These are phyloP conservation scores for Oryza officinalis DNA, from an alignment of 176 grass and related monocot genomes.

Conservation along the genomic window DNA sequence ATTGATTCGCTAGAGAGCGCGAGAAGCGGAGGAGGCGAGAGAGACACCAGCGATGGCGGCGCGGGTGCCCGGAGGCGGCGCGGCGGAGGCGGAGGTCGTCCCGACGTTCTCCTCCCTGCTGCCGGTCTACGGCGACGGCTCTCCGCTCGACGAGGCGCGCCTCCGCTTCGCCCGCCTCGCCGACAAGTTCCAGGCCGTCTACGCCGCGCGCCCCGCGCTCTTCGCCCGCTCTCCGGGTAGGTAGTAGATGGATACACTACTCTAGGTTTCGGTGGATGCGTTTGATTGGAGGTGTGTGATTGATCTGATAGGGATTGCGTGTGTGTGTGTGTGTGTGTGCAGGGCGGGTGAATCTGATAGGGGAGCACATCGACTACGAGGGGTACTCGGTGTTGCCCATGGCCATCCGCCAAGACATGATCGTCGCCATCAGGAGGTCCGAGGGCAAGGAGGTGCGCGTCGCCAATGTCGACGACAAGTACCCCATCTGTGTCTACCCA, in stretches of 20 bases:
- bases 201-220: constrained; percentile 53
- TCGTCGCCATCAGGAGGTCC: constrained; percentile 79
- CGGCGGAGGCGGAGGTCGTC: constrained; percentile 49
- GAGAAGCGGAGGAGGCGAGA: not conserved
- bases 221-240: constrained; percentile 86
- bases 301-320: not conserved
- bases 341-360: constrained; percentile 97
- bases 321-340: not conserved
- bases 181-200: constrained; percentile 65
- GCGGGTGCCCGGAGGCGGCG: not conserved
- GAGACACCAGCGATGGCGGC: constrained; percentile 27
- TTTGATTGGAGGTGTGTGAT: not conserved
- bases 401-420: constrained; percentile 97
- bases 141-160: constrained; percentile 75
- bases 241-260: not conserved
- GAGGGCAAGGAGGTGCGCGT: constrained; percentile 60
- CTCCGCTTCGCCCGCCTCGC: constrained; percentile 74
- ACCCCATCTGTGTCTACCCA: constrained; percentile 77
- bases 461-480: constrained; percentile 87
- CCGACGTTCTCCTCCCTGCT: constrained; percentile 69
- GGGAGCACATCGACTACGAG: constrained; percentile 98
- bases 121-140: constrained; percentile 69
- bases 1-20: not conserved
- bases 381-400: constrained; percentile 97
- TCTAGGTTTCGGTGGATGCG: not conserved